Percentiles rank a stretch among this genome's conserved stretches.
phyloP scores from a whole-genome alignment of 768 basidiomycete genomes.

The Coprinopsis strossmayeri region DNA sequence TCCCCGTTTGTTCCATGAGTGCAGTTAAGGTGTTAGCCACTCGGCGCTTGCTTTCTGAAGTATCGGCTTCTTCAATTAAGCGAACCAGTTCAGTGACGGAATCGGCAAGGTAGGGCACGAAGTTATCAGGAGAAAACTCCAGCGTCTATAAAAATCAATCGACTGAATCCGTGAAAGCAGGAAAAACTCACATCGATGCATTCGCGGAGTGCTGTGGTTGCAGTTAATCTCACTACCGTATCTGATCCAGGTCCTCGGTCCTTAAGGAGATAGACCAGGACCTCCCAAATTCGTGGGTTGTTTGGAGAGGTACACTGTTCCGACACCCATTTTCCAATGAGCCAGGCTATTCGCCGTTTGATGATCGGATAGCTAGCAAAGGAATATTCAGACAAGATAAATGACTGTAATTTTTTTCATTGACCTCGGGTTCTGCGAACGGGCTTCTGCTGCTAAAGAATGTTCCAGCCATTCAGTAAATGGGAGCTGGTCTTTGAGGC shows the following conservation, averaged over 20 bases:
- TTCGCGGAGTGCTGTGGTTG: constrained; percentile 72
- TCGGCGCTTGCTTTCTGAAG: constrained; percentile 69
- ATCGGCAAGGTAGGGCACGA: constrained; percentile 61
- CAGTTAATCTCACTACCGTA: constrained; percentile 80
- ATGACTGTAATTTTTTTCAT: constrained; percentile 12
- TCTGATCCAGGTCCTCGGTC: constrained; percentile 70
- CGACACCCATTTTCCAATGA: constrained; percentile 84
- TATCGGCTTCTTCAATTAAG: constrained; percentile 67
- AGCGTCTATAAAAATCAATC: constrained; percentile 39
- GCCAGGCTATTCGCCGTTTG: constrained; percentile 93
- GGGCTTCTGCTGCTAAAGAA: constrained; percentile 53
- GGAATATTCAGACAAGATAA: constrained; percentile 8
- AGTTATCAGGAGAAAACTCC: constrained; percentile 53
- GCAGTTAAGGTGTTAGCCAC: constrained; percentile 65
- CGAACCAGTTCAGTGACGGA: constrained; percentile 61
- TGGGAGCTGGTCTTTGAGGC: constrained; percentile 55
- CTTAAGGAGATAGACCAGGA: constrained; percentile 69
- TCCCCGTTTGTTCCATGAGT: constrained; percentile 53
- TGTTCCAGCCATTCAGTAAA: constrained; percentile 66
- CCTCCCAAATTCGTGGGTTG: constrained; percentile 69
- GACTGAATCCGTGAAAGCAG: background rate
- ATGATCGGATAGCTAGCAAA: constrained; percentile 74
- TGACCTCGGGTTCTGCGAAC: constrained; percentile 53
- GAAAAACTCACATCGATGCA: constrained; percentile 70
- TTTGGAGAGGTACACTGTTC: constrained; percentile 57